Base-by-base conservation (phyloP, 2,329 filamentous ascomycete genomes). In the Talaromyces atroroseus region DNA sequence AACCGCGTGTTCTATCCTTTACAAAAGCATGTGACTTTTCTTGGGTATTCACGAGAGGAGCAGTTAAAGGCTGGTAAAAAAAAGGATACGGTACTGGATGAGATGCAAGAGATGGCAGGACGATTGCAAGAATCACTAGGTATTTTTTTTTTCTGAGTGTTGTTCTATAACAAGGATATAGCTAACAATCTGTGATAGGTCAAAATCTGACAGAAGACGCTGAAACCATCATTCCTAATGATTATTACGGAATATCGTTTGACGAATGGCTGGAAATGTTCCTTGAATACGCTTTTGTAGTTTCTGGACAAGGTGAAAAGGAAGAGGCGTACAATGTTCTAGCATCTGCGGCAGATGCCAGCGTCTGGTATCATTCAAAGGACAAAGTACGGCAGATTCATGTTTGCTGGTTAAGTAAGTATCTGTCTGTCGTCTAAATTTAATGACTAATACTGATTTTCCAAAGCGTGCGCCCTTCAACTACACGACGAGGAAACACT, bases 211-310 rank as follows among this genome's bases (percentile, higher is more conserved):
- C 29, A 40, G 50, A 58, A 23, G 34, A 34, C 12, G 32, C 66
- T 4, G 64, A 65, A 21, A 65, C 65, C 12, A 67, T 65, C 16
- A 69, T 79, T 38, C 81, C 82, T 2, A 71, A 71, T 48, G 78
- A 80, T 58, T 92, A 90, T 66, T 86, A 90, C 62, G 88, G 88
- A 7, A 89, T 97, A 48, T 77, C 85, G 0, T 96, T 97, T 66
- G 79, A 86, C 57, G 81, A 85, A 48, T 99, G 94, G 94, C 81
- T 96, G 2, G 89, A 95, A 63, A 80, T 96, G 0, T 96, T 99
- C 68, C 81, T 95, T 36, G 89, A 94, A 65, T 95, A 95, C 68
- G 88, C 91, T 2, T 79, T 96, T 49, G 79, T 86, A 5, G 80
- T 94, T 32, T 88, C 91, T 7, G 82, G 84, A 44, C 76, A 80